Evolutionary conservation across 108 stramenopile genomes (phyloP).

Genomic region (Nitzschia palea): DNA sequence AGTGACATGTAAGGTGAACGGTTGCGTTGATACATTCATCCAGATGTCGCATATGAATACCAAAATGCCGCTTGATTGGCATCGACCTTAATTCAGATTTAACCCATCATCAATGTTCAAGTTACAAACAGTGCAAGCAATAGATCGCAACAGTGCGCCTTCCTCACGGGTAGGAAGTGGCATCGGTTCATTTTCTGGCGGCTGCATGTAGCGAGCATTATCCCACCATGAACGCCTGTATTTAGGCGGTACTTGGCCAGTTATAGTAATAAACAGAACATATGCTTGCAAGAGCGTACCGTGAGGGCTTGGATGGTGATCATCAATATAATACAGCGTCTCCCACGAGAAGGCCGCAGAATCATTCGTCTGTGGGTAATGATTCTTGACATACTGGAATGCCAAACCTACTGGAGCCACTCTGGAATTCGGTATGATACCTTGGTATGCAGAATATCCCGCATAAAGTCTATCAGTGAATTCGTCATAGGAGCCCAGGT

Average conservation of each 20-base stretch:
- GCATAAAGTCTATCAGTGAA: constrained; percentile 44
- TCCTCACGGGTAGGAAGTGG: constrained; percentile 54
- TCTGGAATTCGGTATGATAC: constrained; percentile 28
- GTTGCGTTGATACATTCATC: no score
- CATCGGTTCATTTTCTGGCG: constrained; percentile 28
- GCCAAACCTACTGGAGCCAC: constrained; percentile 73
- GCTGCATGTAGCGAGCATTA: constrained; percentile 38
- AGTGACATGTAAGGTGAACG: no score
- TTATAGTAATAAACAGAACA: constrained; percentile 57
- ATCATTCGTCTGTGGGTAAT: constrained; percentile 6
- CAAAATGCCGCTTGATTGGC: no score
- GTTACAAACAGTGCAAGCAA: constrained; percentile 30
- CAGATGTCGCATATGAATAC: no score
- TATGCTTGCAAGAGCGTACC: constrained; percentile 73
- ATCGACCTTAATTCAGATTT: no score
- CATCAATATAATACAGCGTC: constrained; percentile 56
- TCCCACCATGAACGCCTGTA: constrained; percentile 41
- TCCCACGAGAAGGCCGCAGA: constrained; percentile 40
- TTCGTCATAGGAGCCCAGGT: constrained; percentile 58
- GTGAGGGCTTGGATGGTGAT: constrained; percentile 75
- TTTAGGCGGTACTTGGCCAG: constrained; percentile 29
- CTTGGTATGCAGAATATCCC: constrained; percentile 39
- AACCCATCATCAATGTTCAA: no score
- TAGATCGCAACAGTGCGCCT: constrained; percentile 39
- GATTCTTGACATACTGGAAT: constrained; percentile 19